phyloP scores from a whole-genome alignment of 2,329 filamentous ascomycete species.

The Aspergillus pseudoglaucus region DNA sequence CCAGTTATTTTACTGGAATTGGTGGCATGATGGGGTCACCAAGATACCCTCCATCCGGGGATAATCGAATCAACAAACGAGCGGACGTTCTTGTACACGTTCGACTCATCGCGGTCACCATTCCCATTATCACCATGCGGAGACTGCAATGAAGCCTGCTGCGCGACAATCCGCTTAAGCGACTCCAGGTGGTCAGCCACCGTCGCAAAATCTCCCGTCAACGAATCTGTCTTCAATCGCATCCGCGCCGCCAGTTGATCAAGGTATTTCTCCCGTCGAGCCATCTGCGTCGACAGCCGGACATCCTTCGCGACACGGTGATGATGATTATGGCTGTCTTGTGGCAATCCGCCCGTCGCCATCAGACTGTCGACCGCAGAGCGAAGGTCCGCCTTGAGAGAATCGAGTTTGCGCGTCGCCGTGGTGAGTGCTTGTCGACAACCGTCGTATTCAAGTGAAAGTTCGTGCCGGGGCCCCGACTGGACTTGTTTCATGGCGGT shows the following conservation, averaged over 20 bases:
- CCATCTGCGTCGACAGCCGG: slow-evolving; percentile 23
- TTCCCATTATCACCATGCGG: background rate
- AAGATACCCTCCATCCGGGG: background rate
- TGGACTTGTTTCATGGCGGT: slow-evolving; percentile 20
- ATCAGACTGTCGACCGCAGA: slow-evolving; percentile 30
- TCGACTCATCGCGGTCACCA: background rate
- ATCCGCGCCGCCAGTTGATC: slow-evolving; percentile 27
- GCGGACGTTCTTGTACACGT: background rate
- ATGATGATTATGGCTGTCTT: no score
- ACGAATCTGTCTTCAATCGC: slow-evolving; percentile 26
- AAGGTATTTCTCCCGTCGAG: slow-evolving; percentile 26
- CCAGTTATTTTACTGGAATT: background rate
- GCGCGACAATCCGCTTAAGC: slow-evolving; percentile 21
- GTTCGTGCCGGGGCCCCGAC: slow-evolving; percentile 22
- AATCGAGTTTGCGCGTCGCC: slow-evolving; percentile 29
- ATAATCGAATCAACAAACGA: background rate
- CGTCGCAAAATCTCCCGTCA: slow-evolving; percentile 22
- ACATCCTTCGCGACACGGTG: slow-evolving; percentile 17
- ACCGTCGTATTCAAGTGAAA: slow-evolving; percentile 33
- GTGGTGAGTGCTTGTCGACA: slow-evolving; percentile 25
- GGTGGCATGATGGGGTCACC: background rate
- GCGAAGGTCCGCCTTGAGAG: slow-evolving; percentile 28
- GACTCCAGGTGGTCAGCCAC: slow-evolving; percentile 32
- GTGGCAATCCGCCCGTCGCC: slow-evolving; percentile 10
- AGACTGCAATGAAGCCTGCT: background rate